Percentiles rank a stretch among this genome's conserved stretches.
These are phyloP conservation scores for Singerocomus inundabilis DNA, from an alignment of 1,284 basidiomycete species.

Conservation along the genomic window DNA sequence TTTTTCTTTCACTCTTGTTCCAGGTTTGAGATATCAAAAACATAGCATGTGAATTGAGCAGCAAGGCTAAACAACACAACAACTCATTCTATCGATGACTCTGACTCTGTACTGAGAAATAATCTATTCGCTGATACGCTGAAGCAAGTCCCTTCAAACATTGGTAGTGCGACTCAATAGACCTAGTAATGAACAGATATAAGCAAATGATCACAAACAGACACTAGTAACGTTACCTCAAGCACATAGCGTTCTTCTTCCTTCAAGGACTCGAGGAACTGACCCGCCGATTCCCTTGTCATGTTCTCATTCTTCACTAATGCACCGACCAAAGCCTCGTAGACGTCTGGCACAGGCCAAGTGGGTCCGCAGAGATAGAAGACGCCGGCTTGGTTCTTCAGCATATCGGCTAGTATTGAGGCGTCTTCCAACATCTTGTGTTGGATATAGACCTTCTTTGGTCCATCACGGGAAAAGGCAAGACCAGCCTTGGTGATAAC, in stretches of 20 bases:
- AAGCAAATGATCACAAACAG: slow-evolving; percentile 1
- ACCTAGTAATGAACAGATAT: slow-evolving; percentile 20
- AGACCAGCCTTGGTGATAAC: slow-evolving; percentile 88
- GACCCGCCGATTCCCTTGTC: slow-evolving; percentile 69
- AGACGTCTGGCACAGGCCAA: slow-evolving; percentile 98
- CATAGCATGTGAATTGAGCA: neutral
- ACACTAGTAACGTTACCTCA: slow-evolving; percentile 63
- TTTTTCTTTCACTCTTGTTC: neutral
- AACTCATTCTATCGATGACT: too few relatives aligned
- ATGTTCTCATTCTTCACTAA: slow-evolving; percentile 73
- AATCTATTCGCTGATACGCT: neutral
- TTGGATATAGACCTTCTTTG: slow-evolving; percentile 96
- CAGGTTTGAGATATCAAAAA: neutral
- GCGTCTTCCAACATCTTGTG: slow-evolving; percentile 96
- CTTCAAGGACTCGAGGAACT: slow-evolving; percentile 88
- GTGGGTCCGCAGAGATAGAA: slow-evolving; percentile 99
- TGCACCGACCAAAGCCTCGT: slow-evolving; percentile 84
- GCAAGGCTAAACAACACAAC: too few relatives aligned
- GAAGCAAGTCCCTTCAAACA: too few relatives aligned
- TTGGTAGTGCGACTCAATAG: slow-evolving; percentile 18
- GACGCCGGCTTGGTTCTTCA: slow-evolving; percentile 71
- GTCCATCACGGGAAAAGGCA: slow-evolving; percentile 94
- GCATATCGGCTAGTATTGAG: slow-evolving; percentile 69
- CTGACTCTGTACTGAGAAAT: too few relatives aligned
- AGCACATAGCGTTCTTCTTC: slow-evolving; percentile 97